Conservation (phyloP, 2,329 filamentous ascomycete species). For the Xylaria sp. region DNA sequence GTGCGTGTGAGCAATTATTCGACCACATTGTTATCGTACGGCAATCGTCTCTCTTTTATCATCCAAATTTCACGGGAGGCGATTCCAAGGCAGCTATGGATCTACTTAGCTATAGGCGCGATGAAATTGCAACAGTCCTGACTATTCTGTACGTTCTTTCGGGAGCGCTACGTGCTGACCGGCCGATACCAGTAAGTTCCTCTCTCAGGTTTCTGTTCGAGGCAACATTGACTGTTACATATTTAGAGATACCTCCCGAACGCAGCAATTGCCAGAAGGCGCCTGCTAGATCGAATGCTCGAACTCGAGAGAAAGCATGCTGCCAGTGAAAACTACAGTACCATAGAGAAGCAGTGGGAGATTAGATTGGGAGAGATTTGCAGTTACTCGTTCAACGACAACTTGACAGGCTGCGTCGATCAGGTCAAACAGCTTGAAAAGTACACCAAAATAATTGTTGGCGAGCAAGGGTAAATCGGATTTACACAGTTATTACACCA, state of each 20-base stretch:
- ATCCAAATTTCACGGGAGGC: constrained; percentile 57
- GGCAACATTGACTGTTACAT: background rate
- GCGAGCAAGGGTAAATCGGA: constrained; percentile 52
- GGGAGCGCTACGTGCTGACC: constrained; percentile 57
- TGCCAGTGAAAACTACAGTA: constrained; percentile 33
- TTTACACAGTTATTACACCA: background rate
- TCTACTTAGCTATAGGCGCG: constrained; percentile 57
- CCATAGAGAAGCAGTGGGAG: constrained; percentile 42
- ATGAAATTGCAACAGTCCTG: constrained; percentile 62
- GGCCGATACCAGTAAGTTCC: constrained; percentile 53
- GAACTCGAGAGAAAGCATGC: constrained; percentile 51
- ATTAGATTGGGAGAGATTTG: constrained; percentile 63
- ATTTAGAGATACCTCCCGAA: constrained; percentile 59
- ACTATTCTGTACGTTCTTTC: constrained; percentile 64
- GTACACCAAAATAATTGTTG: constrained; percentile 63
- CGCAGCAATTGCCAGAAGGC: constrained; percentile 58
- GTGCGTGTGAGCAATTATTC: constrained; percentile 60
- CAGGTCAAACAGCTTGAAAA: constrained; percentile 60
- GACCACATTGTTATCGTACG: constrained; percentile 63
- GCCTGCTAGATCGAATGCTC: constrained; percentile 56
- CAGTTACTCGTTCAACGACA: constrained; percentile 59
- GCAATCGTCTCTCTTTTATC: constrained; percentile 63
- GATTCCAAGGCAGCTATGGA: constrained; percentile 55
- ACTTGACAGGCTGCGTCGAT: constrained; percentile 58
- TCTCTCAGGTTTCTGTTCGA: background rate